A percentile compares a stretch with the other conserved stretches of the same genome.
Conservation (phyloP, 2,329 filamentous ascomycete species). For the Exophiala calicioides region DNA sequence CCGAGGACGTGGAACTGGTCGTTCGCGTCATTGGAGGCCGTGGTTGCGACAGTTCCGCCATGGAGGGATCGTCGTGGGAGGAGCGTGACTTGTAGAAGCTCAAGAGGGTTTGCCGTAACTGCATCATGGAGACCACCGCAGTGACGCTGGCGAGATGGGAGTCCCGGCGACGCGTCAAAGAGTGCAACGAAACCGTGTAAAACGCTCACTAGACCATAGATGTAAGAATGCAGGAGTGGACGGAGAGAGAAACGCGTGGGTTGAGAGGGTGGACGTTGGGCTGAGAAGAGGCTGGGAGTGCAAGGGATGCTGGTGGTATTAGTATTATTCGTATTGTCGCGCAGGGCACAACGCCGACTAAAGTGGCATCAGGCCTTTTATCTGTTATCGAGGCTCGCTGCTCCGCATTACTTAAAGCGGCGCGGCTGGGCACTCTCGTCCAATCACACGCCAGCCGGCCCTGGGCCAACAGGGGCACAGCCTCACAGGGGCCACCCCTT, state of each 20-base stretch:
- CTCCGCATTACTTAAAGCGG: too few relatives aligned
- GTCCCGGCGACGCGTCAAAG: constrained; percentile 18
- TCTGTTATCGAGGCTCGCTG: too few relatives aligned
- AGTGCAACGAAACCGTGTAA: neutral
- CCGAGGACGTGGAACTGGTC: constrained; percentile 27
- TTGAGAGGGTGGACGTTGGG: neutral
- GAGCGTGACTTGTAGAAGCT: constrained; percentile 24
- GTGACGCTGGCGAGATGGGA: constrained; percentile 1
- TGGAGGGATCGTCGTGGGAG: constrained; percentile 1
- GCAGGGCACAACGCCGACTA: too few relatives aligned
- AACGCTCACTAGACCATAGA: neutral
- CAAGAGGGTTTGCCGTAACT: constrained; percentile 29
- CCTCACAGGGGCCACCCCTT: neutral
- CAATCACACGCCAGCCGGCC: neutral
- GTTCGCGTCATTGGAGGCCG: constrained; percentile 29
- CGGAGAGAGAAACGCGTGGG: constrained; percentile 12
- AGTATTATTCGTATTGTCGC: too few relatives aligned
- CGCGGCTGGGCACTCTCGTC: too few relatives aligned
- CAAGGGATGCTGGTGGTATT: constrained; percentile 1
- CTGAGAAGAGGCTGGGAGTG: constrained; percentile 16
- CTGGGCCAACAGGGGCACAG: too few relatives aligned
- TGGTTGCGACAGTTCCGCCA: constrained; percentile 1
- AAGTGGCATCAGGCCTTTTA: too few relatives aligned
- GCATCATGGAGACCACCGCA: constrained; percentile 23
- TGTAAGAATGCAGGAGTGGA: neutral